phyloP scores from a whole-genome alignment of 2,329 filamentous ascomycete species.

The Ophiostoma pallidulum region DNA sequence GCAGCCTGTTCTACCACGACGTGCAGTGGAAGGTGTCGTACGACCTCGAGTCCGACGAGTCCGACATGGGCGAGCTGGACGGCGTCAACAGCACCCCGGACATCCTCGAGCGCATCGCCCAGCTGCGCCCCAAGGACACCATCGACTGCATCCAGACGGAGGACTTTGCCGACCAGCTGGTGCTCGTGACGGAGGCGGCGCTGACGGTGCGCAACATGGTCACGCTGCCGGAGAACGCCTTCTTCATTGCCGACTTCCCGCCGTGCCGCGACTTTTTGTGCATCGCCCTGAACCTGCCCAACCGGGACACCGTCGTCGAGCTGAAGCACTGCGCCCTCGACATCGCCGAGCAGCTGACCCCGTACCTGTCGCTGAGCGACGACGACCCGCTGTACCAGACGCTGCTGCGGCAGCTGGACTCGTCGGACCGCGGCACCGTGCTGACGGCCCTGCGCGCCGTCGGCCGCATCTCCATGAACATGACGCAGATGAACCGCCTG shows the following conservation, averaged over 20 bases:
- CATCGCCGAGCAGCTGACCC: slow-evolving; percentile 82
- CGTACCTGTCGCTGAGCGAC: slow-evolving; percentile 62
- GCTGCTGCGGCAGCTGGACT: slow-evolving; percentile 54
- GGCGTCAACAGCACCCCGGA: slow-evolving; percentile 60
- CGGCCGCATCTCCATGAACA: slow-evolving; percentile 77
- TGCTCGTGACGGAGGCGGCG: slow-evolving; percentile 74
- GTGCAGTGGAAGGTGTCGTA: slow-evolving; percentile 75
- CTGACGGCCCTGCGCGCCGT: slow-evolving; percentile 73
- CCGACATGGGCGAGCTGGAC: slow-evolving; percentile 41
- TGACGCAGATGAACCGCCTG: slow-evolving; percentile 69
- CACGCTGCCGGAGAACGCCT: slow-evolving; percentile 81
- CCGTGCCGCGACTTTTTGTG: slow-evolving; percentile 74
- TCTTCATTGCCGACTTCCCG: slow-evolving; percentile 65
- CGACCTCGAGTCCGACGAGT: slow-evolving; percentile 41
- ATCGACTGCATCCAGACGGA: slow-evolving; percentile 64
- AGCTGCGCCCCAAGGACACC: slow-evolving; percentile 49
- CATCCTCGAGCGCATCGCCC: slow-evolving; percentile 61
- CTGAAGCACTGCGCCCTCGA: slow-evolving; percentile 86
- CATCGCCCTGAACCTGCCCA: slow-evolving; percentile 69
- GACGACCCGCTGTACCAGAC: slow-evolving; percentile 72
- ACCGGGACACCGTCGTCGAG: slow-evolving; percentile 63
- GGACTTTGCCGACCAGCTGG: slow-evolving; percentile 59
- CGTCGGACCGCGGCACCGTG: slow-evolving; percentile 71
- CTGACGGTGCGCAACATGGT: slow-evolving; percentile 93
- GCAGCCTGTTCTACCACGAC: slow-evolving; percentile 63